phyloP scores from a whole-genome alignment of 768 basidiomycete species.

The Agrocybe pediades region DNA sequence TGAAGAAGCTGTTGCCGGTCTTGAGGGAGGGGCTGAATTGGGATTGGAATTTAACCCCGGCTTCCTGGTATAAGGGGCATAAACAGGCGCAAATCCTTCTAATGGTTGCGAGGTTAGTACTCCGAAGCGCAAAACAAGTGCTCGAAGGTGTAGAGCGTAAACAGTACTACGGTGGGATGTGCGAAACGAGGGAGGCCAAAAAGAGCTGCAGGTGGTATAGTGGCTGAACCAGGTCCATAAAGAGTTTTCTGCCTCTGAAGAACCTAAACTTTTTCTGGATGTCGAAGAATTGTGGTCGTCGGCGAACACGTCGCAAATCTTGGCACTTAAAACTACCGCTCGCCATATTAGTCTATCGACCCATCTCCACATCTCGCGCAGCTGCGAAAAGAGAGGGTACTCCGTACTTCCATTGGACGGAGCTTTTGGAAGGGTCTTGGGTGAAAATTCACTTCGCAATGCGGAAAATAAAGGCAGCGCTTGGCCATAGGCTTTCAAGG shows the following conservation, averaged over 20 bases:
- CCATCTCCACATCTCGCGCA: slow-evolving; percentile 89
- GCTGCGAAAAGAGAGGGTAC: slow-evolving; percentile 59
- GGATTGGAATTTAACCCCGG: neutral
- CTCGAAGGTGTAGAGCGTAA: slow-evolving; percentile 70
- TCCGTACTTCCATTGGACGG: slow-evolving; percentile 36
- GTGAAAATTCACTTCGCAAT: slow-evolving; percentile 46
- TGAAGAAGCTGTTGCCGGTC: slow-evolving; percentile 2
- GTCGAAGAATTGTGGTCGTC: slow-evolving; percentile 25
- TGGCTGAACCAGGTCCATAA: slow-evolving; percentile 67
- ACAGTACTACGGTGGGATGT: slow-evolving; percentile 74
- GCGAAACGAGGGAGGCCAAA: slow-evolving; percentile 83
- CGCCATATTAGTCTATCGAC: slow-evolving; percentile 81
- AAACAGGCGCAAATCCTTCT: slow-evolving; percentile 6
- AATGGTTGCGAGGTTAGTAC: slow-evolving; percentile 15
- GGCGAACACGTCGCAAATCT: slow-evolving; percentile 37
- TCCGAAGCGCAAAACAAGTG: slow-evolving; percentile 58
- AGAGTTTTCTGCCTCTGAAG: slow-evolving; percentile 22
- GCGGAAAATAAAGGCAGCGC: slow-evolving; percentile 56
- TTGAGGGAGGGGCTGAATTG: neutral
- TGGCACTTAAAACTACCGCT: slow-evolving; percentile 67
- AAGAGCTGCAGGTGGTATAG: slow-evolving; percentile 60
- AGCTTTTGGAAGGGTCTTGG: slow-evolving; percentile 9
- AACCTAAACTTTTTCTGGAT: slow-evolving; percentile 10
- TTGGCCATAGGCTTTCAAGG: slow-evolving; percentile 57
- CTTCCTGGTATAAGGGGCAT: slow-evolving; percentile 3